Percentiles rank a stretch among this genome's conserved stretches.
These are phyloP conservation scores for Phialophora macrospora DNA, from an alignment of 2,329 filamentous ascomycete genomes.

Conservation along the genomic window DNA sequence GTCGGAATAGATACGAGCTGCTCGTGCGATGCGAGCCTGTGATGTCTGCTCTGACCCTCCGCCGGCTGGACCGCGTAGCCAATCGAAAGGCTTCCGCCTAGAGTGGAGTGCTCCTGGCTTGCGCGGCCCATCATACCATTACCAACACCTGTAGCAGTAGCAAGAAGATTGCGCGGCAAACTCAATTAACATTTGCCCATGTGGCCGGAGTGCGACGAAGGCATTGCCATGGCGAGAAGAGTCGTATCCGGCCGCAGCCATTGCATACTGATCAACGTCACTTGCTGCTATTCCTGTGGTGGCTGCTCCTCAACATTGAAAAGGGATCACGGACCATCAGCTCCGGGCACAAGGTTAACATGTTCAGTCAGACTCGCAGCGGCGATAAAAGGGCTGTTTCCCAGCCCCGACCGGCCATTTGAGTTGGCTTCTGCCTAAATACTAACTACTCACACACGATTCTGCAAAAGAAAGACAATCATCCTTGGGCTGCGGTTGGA, in stretches of 20 bases:
- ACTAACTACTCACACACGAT: too few relatives aligned
- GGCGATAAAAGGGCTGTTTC: too few relatives aligned
- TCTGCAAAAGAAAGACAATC: not conserved
- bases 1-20: constrained; percentile 3
- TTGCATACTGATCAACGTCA: not conserved
- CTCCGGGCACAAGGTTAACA: too few relatives aligned
- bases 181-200: not conserved
- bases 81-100: constrained; percentile 10
- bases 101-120: not conserved
- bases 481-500: not conserved
- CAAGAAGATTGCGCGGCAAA: constrained; percentile 13
- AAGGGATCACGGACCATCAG: too few relatives aligned
- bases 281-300: not conserved
- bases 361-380: too few relatives aligned
- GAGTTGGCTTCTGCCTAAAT: too few relatives aligned
- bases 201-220: not conserved
- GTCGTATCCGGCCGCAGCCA: not conserved
- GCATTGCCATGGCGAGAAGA: not conserved
- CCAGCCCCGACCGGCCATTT: too few relatives aligned
- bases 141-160: not conserved
- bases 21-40: not conserved
- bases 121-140: constrained; percentile 8
- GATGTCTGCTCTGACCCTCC: not conserved
- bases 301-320: not conserved
- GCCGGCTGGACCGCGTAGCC: not conserved